Base-by-base conservation (phyloP, 73 alveolate species). In the Paramecium caudatum region DNA sequence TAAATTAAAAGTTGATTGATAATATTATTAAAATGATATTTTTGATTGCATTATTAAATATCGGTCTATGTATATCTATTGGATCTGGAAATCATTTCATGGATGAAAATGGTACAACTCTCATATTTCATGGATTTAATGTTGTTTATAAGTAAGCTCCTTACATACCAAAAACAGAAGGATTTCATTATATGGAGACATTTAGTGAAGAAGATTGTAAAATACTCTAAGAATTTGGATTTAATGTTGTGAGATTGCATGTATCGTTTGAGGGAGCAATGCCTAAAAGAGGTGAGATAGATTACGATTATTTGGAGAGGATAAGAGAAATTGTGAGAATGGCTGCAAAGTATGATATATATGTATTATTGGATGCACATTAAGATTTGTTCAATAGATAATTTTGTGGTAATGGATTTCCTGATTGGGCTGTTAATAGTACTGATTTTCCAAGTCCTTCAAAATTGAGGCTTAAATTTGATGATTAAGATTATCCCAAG, bases 361-460 rank as follows among this genome's bases (percentile, higher is more conserved):
- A 91, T 82, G 94, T 96, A 3, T 68, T 96, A 96, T 93, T 96
- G 9, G 99, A 96, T 86, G 97, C 96, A 17, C 99, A 96, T 90
- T 91, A 96, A 91, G 99, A 96, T 91, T 91, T 95, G 23, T 91
- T 95, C 74, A 46, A 93, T 6, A 94, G 98, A 83, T 90, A 74
- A 83, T 92, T 95, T 88, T 96, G 99, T 70, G 99, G 99, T n/a
- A 98, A 96, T 61, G 98, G 99, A 5, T 91, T 96, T 88, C 99
- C 99, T 17, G 91, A 94, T 78, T 96, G 95, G 92, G 93, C 95
- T 55, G 94, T 90, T n/a, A 92, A 93, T 37, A 88, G 90, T 61
- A 93, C 81, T 37, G 46, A 70, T 37, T 86, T 91, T 70, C 82
- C 87, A 47, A 36, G 16, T 84, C 91, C 50, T 13, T 91, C 61